Percentiles rank a stretch among this genome's conserved stretches.
phyloP scores from a whole-genome alignment of 768 basidiomycete species.

The Phylloporus sp. region DNA sequence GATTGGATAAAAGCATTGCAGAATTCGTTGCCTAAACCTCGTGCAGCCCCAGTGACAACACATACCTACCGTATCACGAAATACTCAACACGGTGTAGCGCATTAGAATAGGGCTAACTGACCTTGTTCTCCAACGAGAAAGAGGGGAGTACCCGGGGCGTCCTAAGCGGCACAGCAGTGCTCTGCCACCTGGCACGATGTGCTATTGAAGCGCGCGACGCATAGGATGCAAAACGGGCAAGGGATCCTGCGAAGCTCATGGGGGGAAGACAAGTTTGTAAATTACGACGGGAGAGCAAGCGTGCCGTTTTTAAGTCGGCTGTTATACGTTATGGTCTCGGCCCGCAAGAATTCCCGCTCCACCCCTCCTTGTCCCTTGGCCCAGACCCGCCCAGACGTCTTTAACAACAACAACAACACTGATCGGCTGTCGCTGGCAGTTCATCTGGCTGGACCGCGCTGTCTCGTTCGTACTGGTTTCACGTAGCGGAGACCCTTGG shows the following conservation, averaged over 20 bases:
- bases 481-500: no score
- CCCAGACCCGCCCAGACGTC: no score
- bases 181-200: conserved; percentile 26
- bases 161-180: conserved; percentile 18
- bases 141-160: conserved; percentile 56
- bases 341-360: conserved; percentile 1
- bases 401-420: no score
- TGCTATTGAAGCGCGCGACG: conserved; percentile 11
- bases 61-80: conserved; percentile 59
- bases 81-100: background rate
- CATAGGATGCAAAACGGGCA: conserved; percentile 18
- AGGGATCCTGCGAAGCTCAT: conserved; percentile 32
- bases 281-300: conserved; percentile 10
- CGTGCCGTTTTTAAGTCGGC: conserved; percentile 19
- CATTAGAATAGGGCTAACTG: conserved; percentile 2
- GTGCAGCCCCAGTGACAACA: conserved; percentile 89
- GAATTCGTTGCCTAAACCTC: conserved; percentile 88
- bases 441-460: no score
- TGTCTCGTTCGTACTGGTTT: no score
- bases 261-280: conserved; percentile 11
- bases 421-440: no score
- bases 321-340: conserved; percentile 3
- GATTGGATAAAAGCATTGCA: conserved; percentile 72
- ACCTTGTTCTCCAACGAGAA: conserved; percentile 83
- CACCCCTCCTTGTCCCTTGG: no score